Conservation (phyloP, 139 green algal species). For the Nannochloris sp. region DNA sequence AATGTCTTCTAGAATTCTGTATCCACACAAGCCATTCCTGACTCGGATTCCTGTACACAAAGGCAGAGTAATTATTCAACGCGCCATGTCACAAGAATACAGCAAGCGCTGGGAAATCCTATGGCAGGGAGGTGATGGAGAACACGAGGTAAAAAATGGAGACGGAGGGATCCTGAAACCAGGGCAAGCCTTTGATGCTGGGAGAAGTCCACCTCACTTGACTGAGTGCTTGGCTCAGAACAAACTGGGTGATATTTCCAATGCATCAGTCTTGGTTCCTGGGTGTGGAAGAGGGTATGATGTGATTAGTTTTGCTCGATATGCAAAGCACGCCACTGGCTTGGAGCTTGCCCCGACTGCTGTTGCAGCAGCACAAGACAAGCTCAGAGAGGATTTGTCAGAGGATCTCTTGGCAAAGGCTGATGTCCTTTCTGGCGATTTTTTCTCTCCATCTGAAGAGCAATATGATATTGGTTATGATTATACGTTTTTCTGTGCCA, state of each 20-base stretch:
- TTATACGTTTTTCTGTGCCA: constrained; percentile 63
- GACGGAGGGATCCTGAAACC: constrained; percentile 1
- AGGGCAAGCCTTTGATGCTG: constrained; percentile 7
- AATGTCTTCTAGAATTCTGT: too few relatives aligned
- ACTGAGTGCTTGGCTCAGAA: neutral
- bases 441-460: constrained; percentile 19
- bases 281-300: constrained; percentile 52
- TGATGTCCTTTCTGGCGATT: constrained; percentile 25
- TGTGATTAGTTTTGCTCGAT: constrained; percentile 22
- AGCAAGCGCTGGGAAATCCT: constrained; percentile 5
- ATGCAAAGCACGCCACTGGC: constrained; percentile 20
- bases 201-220: neutral
- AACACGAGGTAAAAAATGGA: neutral
- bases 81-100: constrained; percentile 2
- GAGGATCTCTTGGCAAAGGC: neutral
- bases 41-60: too few relatives aligned
- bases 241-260: constrained; percentile 1
- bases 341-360: constrained; percentile 34
- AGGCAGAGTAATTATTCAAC: too few relatives aligned
- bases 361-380: constrained; percentile 7
- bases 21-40: too few relatives aligned
- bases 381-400: constrained; percentile 1
- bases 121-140: neutral
- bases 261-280: constrained; percentile 31
- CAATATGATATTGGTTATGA: constrained; percentile 50